phyloP scores from a whole-genome alignment of 306 rosid species.

The Lablab purpureus region DNA sequence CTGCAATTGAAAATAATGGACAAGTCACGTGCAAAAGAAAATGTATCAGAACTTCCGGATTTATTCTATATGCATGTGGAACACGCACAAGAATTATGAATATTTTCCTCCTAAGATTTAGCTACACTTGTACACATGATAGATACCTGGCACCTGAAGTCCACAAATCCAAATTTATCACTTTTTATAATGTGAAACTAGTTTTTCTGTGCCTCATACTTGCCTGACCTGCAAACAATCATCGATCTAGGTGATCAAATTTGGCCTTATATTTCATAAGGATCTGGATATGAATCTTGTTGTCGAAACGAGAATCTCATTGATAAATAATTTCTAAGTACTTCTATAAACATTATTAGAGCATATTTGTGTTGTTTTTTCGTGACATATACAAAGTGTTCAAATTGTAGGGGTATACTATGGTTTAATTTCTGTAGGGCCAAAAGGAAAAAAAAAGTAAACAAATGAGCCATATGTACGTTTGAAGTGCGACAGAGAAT shows the following conservation, averaged over 20 bases:
- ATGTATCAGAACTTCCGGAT: background rate
- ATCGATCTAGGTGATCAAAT: too few species aligned
- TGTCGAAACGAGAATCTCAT: too few species aligned
- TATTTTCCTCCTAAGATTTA: background rate
- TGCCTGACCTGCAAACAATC: too few species aligned
- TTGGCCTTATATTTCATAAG: too few species aligned
- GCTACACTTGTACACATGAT: background rate
- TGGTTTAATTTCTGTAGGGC: background rate
- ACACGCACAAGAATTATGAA: background rate
- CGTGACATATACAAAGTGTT: constrained; percentile 28
- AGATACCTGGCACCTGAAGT: too few species aligned
- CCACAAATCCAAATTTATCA: too few species aligned
- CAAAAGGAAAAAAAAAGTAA: background rate
- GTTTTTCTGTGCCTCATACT: too few species aligned
- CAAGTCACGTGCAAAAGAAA: background rate
- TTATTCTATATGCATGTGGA: background rate
- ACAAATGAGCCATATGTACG: background rate
- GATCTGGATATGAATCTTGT: too few species aligned
- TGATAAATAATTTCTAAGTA: too few species aligned
- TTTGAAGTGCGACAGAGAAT: background rate
- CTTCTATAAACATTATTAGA: too few species aligned
- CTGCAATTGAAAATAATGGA: background rate
- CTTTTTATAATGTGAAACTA: too few species aligned
- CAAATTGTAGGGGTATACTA: background rate
- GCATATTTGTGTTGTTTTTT: too few species aligned